Evolutionary conservation across 441 rosid species (phyloP), one percentile per base, ranked within the genome.

Genomic region (Breynia disticha): DNA sequence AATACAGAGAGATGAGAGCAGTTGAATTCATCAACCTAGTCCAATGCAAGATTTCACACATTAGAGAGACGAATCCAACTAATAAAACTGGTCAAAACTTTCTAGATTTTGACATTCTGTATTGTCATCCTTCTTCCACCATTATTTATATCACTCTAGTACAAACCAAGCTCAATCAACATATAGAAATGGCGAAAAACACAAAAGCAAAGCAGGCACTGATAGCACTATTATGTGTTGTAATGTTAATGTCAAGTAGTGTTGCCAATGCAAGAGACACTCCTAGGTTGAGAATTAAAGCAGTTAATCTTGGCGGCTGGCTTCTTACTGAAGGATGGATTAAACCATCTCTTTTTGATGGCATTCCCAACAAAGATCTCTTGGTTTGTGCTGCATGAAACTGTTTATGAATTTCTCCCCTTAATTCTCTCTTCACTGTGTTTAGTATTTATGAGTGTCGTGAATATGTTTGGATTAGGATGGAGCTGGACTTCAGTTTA

Each of bases 241-340:
- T 65, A 16, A 46, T 54, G 49, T 57, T 54, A 45, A 18, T 62
- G 53, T 16, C 56, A n/a, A n/a, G n/a, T 32, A 37, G 55, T 48
- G 24, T 48, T 39, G 56, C 65, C 10, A 32, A 58, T 49, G 76
- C 67, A 9, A 68, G 69, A 24, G 37, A 19, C 2, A 35, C 19
- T 45, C 64, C 67, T 11, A 45, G 48, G 19, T 66, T 53, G 32
- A 46, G 50, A 52, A 28, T 75, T 14, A 73, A 54, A 67, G 87
- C 87, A 11, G 87, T 72, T 48, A 79, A 71, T 64, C 84, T 81
- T 14, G 84, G 84, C 49, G 87, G 87, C 11, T 81, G 87, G 87
- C 69, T 79, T 1, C 78, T 81, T 8, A 69, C 81, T 1, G 87
- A 79, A 79, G 82, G 82, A 37, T 79, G 84, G 88, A 82, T 76